Percentiles rank a stretch among this genome's conserved stretches.
Conservation (phyloP, 768 basidiomycete species). For the Hirschioporus abietinus region DNA sequence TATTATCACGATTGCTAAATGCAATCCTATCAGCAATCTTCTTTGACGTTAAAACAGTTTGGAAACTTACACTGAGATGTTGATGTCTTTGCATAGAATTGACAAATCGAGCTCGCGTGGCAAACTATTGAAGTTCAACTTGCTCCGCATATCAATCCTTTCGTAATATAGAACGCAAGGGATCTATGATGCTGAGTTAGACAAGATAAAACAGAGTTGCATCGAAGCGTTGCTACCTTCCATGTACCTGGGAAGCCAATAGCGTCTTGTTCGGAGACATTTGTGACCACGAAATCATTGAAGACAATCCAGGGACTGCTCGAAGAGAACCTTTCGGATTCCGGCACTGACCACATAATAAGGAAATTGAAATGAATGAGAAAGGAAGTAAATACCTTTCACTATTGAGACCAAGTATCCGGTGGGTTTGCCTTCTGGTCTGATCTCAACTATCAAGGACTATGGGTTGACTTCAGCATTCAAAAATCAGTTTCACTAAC, state of each 20-base stretch:
- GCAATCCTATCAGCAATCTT: neutral
- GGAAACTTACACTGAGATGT: conserved; percentile 68
- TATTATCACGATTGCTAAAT: conserved; percentile 68
- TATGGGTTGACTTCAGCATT: conserved; percentile 23
- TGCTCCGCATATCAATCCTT: conserved; percentile 52
- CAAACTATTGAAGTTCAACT: conserved; percentile 59
- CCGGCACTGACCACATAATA: conserved; percentile 50
- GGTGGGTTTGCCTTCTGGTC: conserved; percentile 60
- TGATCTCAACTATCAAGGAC: conserved; percentile 80
- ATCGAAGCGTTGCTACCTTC: conserved; percentile 60
- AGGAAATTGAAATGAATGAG: neutral
- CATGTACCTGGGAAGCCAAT: conserved; percentile 82
- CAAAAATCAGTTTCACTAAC: neutral
- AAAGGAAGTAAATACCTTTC: conserved; percentile 48
- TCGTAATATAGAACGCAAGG: conserved; percentile 92
- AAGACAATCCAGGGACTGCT: conserved; percentile 84
- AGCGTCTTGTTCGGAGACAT: conserved; percentile 82
- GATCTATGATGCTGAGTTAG: conserved; percentile 37
- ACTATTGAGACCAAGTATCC: conserved; percentile 82
- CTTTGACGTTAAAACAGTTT: neutral
- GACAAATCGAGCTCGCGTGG: conserved; percentile 64
- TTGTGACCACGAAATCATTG: conserved; percentile 91
- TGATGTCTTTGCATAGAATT: conserved; percentile 81
- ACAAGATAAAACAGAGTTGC: neutral
- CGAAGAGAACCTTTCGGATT: conserved; percentile 43